Evolutionary conservation across 2,329 filamentous ascomycete genomes (phyloP).

Genomic region (Aspergillus oerlinghausenensis): DNA sequence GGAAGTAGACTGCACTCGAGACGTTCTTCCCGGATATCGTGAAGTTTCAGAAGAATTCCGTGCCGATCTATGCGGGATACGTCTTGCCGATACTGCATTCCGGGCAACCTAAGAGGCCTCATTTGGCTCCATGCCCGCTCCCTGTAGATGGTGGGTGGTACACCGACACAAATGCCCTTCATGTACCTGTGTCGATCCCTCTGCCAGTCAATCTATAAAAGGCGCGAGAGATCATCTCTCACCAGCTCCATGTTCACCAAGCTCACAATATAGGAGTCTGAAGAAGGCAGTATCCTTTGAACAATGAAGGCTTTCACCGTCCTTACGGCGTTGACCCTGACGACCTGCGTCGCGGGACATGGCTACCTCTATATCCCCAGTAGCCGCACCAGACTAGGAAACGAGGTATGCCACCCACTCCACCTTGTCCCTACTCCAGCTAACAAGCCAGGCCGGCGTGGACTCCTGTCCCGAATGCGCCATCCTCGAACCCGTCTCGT

Average conservation of each 20-base stretch:
- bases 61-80: neutral
- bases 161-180: neutral
- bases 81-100: neutral
- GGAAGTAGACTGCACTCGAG: neutral
- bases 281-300: neutral
- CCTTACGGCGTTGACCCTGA: too few species aligned
- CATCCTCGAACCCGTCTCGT: conserved; percentile 49
- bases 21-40: neutral
- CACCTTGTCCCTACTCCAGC: neutral
- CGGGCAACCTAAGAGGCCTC: neutral
- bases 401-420: conserved; percentile 32
- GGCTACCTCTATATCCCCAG: conserved; percentile 44
- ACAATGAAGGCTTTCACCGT: conserved; percentile 3
- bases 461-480: conserved; percentile 53
- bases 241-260: too few species aligned
- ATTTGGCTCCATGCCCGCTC: neutral
- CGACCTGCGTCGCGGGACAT: conserved; percentile 33
- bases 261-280: too few species aligned
- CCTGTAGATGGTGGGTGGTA: neutral
- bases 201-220: neutral
- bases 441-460: conserved; percentile 36
- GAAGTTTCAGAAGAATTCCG: neutral
- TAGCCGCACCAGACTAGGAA: conserved; percentile 44
- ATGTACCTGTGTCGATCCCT: neutral
- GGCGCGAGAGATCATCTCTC: neutral